Evolutionary conservation across 371 early-diverging fungal genomes (phyloP).

Genomic region (Mucor mucedo): DNA sequence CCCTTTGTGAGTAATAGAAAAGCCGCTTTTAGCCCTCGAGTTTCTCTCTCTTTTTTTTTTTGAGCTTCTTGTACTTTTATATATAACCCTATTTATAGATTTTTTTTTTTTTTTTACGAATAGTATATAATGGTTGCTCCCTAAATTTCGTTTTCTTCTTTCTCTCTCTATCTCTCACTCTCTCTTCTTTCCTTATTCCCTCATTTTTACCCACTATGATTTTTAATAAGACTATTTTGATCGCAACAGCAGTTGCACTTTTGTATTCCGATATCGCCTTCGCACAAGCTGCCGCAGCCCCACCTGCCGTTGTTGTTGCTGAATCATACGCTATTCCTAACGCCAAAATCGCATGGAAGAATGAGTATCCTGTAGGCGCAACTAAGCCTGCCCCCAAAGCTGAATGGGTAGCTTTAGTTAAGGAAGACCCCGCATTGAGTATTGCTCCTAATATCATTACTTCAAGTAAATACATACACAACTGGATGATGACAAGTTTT

Average conservation of each 20-base stretch:
- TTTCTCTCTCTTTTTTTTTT: neutral
- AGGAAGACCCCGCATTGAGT: conserved; percentile 30
- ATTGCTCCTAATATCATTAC: conserved; percentile 28
- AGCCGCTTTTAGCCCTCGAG: neutral
- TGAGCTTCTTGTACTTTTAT: neutral
- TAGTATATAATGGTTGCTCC: neutral
- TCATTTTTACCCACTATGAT: conserved; percentile 16
- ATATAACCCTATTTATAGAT: neutral
- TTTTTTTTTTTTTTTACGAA: conserved; percentile 8
- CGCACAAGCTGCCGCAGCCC: conserved; percentile 13
- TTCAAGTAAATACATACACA: conserved; percentile 16
- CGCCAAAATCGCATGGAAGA: conserved; percentile 31
- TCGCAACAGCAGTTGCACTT: conserved; percentile 26
- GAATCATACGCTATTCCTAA: conserved; percentile 20
- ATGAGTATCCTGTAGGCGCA: conserved; percentile 39
- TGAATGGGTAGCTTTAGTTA: conserved; percentile 52
- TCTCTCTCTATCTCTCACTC: neutral
- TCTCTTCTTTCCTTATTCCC: neutral
- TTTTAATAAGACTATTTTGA: conserved; percentile 23
- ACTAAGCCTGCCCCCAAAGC: conserved; percentile 43
- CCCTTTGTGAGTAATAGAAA: neutral
- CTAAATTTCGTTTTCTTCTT: neutral
- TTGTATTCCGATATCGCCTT: conserved; percentile 6
- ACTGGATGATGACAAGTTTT: neutral
- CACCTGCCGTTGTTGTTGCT: conserved; percentile 6